phyloP scores from a whole-genome alignment of 2,329 filamentous ascomycete species.

The Paecilomyces sp. region DNA sequence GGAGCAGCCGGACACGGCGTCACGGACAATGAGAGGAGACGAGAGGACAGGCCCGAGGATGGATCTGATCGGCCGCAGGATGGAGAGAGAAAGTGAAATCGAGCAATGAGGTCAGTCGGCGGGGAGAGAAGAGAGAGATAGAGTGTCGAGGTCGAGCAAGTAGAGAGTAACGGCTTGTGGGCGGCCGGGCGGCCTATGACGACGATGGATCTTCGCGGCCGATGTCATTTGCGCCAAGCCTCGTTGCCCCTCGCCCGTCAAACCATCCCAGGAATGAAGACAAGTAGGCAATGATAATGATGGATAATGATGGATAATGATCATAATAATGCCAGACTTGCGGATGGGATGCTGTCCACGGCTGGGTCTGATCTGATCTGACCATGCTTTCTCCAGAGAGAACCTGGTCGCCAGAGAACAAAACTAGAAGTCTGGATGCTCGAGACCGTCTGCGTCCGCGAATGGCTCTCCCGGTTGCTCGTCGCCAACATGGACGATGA shows the following conservation, averaged over 20 bases:
- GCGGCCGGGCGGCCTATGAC: constrained; percentile 6
- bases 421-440: no score
- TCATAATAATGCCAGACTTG: no score
- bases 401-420: neutral
- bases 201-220: constrained; percentile 4
- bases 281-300: no score
- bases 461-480: neutral
- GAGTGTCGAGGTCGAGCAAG: neutral
- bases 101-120: neutral
- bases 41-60: neutral
- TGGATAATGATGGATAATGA: no score
- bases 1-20: neutral
- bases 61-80: neutral
- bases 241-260: neutral
- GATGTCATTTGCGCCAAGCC: constrained; percentile 9
- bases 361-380: neutral
- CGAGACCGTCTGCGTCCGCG: neutral
- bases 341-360: no score
- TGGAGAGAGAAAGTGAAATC: constrained; percentile 3
- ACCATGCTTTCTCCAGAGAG: neutral
- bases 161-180: neutral
- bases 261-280: neutral
- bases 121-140: constrained; percentile 1
- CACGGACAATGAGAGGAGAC: neutral
- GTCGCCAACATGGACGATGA: neutral